Evolutionary conservation across 345 rosid species (phyloP), one percentile per base, ranked within the genome.

Genomic region (Aquilaria sinensis): DNA sequence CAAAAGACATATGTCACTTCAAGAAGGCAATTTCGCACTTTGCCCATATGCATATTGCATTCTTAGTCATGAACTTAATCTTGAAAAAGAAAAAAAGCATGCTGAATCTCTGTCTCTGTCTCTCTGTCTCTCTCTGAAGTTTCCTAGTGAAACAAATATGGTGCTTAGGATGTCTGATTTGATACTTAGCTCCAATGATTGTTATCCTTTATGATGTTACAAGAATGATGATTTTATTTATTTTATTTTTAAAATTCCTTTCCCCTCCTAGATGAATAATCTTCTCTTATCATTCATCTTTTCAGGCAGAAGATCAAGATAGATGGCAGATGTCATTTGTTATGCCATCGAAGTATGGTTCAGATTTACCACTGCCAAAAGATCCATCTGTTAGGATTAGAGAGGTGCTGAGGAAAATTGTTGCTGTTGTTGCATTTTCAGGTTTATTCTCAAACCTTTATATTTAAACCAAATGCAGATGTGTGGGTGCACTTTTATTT

Each of bases 241-340:
- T 23, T 23, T 23, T 23, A 23, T 23, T 23, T 23, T 23, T 23
- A 23, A 37, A 37, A 9, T 4, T 4, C 69, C n/a, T 58, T 16
- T 32, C 6, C 16, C 9, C 23, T 53, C n/a, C 23, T 56, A 14
- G 43, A 37, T 37, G 8, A 37, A 31, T 70, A 37, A 31, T 70
- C 47, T 49, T 29, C 65, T 46, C 12, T 49, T 5, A 11, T 60
- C 62, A 63, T 47, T 12, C 62, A 52, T 29, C 61, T 64, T 13
- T 63, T 15, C 69, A 87, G 97, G 60, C 64, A 58, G 74, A 75
- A 76, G 77, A 80, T 71, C 75, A 79, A 80, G 82, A 75, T n/a
- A 81, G 78, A 64, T 88, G 98, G 97, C 72, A 69, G 73, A 90
- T 90, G 98, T 90, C 97, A 43, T 93, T 93, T 75, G 89, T 93